A percentile compares a stretch with the other conserved stretches of the same genome.
These are phyloP conservation scores for Coniochaeta sp. DNA, from an alignment of 2,329 filamentous ascomycete genomes.

Conservation along the genomic window DNA sequence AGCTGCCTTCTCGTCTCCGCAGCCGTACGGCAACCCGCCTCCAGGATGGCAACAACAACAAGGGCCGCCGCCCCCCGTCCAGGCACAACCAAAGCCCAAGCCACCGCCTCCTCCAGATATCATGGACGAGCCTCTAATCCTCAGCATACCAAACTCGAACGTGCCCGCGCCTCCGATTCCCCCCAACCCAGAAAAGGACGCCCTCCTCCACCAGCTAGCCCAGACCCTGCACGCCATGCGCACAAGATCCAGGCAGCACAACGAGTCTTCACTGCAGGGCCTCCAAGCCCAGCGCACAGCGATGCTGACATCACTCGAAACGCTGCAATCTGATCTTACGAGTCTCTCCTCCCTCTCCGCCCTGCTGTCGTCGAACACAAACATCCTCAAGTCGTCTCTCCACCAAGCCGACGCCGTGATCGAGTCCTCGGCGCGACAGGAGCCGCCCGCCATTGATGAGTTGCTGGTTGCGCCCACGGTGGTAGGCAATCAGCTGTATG, in stretches of 20 bases:
- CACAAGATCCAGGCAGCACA: constrained; percentile 62
- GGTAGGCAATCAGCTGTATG: constrained; percentile 88
- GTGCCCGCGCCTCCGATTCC: constrained; percentile 77
- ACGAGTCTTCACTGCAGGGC: constrained; percentile 65
- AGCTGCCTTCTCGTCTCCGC: constrained; percentile 6
- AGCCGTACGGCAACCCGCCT: constrained; percentile 10
- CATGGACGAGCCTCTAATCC: constrained; percentile 50
- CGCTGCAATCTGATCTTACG: constrained; percentile 66
- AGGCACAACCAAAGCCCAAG: constrained; percentile 27
- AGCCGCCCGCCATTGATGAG: constrained; percentile 76
- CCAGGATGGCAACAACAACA: constrained; percentile 14
- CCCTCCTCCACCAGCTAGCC: constrained; percentile 71
- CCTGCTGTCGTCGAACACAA: constrained; percentile 68
- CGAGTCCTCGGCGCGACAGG: constrained; percentile 59
- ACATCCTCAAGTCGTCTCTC: constrained; percentile 70
- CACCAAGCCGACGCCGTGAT: constrained; percentile 74
- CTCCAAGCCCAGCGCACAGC: constrained; percentile 74
- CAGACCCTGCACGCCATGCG: constrained; percentile 62
- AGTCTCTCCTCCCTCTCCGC: constrained; percentile 64
- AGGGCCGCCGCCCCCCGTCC: constrained; percentile 9
- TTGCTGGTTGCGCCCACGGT: constrained; percentile 89
- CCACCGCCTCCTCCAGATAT: constrained; percentile 43
- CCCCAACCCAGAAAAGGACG: constrained; percentile 92
- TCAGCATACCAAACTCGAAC: constrained; percentile 40
- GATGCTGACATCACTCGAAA: constrained; percentile 61